Conservation (phyloP, 768 basidiomycete species). For the Leccinum imitatum region DNA sequence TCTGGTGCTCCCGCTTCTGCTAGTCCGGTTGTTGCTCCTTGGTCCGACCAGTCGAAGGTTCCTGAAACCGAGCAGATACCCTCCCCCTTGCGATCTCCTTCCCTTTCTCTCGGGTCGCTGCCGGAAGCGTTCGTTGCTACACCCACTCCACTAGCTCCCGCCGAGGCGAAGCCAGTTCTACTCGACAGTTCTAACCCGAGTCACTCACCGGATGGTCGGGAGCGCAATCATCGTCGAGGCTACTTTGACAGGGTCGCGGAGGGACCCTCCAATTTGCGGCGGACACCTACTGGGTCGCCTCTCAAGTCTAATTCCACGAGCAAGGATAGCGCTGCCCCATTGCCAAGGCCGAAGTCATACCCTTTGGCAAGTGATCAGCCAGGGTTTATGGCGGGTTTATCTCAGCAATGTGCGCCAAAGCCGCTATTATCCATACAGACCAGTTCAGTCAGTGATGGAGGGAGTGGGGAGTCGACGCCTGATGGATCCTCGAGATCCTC, state of each 20-base stretch:
- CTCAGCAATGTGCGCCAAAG: conserved; percentile 7
- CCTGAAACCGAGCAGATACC: conserved; percentile 2
- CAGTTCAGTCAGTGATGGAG: conserved; percentile 15
- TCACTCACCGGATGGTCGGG: conserved; percentile 15
- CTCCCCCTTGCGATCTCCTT: neutral
- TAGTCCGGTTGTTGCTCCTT: conserved; percentile 38
- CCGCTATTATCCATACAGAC: conserved; percentile 15
- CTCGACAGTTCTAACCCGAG: conserved; percentile 14
- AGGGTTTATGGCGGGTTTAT: conserved; percentile 10
- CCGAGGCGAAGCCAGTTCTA: conserved; percentile 8
- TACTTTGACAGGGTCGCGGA: conserved; percentile 47
- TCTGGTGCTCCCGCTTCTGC: conserved; percentile 39
- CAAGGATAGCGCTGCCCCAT: conserved; percentile 23
- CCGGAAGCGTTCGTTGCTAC: conserved; percentile 11
- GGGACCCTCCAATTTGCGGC: conserved; percentile 34
- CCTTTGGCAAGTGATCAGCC: conserved; percentile 21
- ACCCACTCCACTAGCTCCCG: conserved; percentile 8
- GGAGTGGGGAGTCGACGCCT: conserved; percentile 45
- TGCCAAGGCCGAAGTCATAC: conserved; percentile 39
- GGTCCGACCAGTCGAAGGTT: conserved; percentile 25
- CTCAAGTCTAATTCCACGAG: conserved; percentile 21
- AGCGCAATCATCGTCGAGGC: conserved; percentile 57
- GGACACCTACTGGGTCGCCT: conserved; percentile 53
- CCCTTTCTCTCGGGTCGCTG: conserved; percentile 27
- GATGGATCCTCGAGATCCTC: conserved; percentile 45